Evolutionary conservation across 768 basidiomycete genomes (phyloP), one percentile per base, ranked within the genome.

Genomic region (Leucocoprinus sp.): DNA sequence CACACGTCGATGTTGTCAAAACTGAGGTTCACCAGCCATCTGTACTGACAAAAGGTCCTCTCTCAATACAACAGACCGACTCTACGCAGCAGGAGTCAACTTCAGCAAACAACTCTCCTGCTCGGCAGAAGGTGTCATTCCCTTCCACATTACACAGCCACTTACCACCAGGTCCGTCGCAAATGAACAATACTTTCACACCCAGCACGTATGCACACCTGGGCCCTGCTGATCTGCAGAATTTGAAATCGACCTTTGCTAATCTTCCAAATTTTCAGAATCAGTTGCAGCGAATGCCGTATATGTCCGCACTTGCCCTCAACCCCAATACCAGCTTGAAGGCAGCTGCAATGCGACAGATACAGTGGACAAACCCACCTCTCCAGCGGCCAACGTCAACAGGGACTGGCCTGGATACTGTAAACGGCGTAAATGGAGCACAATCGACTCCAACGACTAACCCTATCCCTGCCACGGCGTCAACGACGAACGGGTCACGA

Each of bases 401-500:
- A 21, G 56, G 62, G 27, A 71, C 68, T 42, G 65, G 65, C 33
- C 48, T 47, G 27, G 43, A 49, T 5, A 35, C 52, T 42, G 15
- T 44, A 14, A 43, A 43, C 37, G 49, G 36, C 26, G 53, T 61
- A 42, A 60, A 55, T 24, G 57, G 57, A 8, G 53, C 65, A 1
- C 60, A 60, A 49, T 59, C 56, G 4, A 72, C 62, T 51, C 72
- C 70, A n/a, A 63, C 50, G 38, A 51, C 60, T 21, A 53, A 57
- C 12, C 66, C 72, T 48, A 53, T 65, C 62, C 8, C 66, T 64
- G 28, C 61, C 64, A 15, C 69, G 78, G 18, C 70, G 72, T 74
- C 79, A 2, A 81, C 80, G 0, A 70, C 74, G 15, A 78, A 77
- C 53, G 78, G 80, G 4, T 68, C 67, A n/a, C 73, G 76, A 35